Evolutionary conservation across 495 filamentous ascomycete genomes (phyloP).

Genomic region (Parachaetomium inaequale): DNA sequence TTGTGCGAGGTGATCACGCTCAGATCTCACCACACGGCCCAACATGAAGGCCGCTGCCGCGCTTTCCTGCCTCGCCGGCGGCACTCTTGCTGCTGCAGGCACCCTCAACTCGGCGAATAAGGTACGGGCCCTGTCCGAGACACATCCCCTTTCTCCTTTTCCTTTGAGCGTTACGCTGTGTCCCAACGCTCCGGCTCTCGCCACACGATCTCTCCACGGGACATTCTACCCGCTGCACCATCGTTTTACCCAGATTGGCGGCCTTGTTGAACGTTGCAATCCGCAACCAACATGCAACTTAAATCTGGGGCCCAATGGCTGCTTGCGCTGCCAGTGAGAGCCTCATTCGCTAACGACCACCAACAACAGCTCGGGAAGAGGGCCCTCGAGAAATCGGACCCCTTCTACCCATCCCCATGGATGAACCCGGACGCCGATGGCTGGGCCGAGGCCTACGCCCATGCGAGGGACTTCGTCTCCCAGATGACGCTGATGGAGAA

Average conservation of each 20-base stretch:
- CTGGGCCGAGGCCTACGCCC: constrained; percentile 74
- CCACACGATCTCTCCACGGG: neutral
- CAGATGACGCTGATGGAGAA: constrained; percentile 84
- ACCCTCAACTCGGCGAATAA: constrained; percentile 8
- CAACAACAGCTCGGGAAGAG: constrained; percentile 27
- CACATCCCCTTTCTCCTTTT: neutral
- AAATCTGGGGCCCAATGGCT: constrained; percentile 23
- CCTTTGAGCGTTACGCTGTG: neutral
- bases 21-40: neutral
- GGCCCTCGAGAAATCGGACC: constrained; percentile 41
- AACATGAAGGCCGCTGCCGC: constrained; percentile 24
- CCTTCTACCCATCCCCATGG: constrained; percentile 85
- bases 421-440: constrained; percentile 62
- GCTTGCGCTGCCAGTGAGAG: constrained; percentile 7
- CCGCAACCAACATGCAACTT: constrained; percentile 26
- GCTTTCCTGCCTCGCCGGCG: constrained; percentile 22
- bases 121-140: constrained; percentile 6
- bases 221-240: constrained; percentile 15
- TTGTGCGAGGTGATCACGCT: constrained; percentile 4
- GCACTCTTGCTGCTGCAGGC: constrained; percentile 21
- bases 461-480: constrained; percentile 74
- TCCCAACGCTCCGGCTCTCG: neutral
- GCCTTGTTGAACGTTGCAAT: constrained; percentile 11
- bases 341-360: constrained; percentile 23
- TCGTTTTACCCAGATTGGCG: constrained; percentile 19